A percentile compares a stretch with the other conserved stretches of the same genome.
phyloP scores from a whole-genome alignment of 768 basidiomycete genomes.

The Boletus rubroflammeus region DNA sequence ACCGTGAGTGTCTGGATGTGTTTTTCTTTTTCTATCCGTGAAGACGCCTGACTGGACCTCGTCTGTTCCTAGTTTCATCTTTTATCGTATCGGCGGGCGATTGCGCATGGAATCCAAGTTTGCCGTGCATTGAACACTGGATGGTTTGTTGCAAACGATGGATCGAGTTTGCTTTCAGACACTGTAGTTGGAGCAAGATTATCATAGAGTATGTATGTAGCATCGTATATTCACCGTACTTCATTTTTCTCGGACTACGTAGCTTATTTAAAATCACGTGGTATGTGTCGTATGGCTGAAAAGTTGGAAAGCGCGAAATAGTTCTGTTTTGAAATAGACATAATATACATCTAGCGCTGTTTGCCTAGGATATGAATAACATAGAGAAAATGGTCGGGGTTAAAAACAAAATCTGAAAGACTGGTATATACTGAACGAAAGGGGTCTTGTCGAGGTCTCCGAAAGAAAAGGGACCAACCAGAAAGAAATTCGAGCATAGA shows the following conservation, averaged over 20 bases:
- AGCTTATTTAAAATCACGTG: neutral
- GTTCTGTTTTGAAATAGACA: slow-evolving; percentile 7
- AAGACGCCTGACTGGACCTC: neutral
- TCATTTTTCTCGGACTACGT: neutral
- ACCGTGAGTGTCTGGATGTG: slow-evolving; percentile 40
- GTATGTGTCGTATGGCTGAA: neutral
- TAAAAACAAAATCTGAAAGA: neutral
- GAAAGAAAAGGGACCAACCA: neutral
- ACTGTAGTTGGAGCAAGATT: no score
- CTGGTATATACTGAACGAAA: slow-evolving; percentile 1
- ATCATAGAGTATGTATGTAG: neutral
- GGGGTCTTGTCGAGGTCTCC: neutral
- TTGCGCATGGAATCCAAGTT: slow-evolving; percentile 44
- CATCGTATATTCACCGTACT: no score
- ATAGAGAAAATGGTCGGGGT: neutral
- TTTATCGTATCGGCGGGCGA: slow-evolving; percentile 44
- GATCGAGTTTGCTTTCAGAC: neutral
- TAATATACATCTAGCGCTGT: slow-evolving; percentile 23
- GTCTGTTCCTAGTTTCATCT: slow-evolving; percentile 40
- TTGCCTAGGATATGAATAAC: slow-evolving; percentile 13
- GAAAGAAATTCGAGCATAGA: slow-evolving; percentile 1
- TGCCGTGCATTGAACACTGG: slow-evolving; percentile 25
- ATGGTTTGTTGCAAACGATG: neutral
- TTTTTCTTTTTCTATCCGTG: neutral
- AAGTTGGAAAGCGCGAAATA: neutral